Evolutionary conservation across 495 filamentous ascomycete genomes (phyloP), one percentile per base, ranked within the genome.

Genomic region (Penicillium crystallinum): DNA sequence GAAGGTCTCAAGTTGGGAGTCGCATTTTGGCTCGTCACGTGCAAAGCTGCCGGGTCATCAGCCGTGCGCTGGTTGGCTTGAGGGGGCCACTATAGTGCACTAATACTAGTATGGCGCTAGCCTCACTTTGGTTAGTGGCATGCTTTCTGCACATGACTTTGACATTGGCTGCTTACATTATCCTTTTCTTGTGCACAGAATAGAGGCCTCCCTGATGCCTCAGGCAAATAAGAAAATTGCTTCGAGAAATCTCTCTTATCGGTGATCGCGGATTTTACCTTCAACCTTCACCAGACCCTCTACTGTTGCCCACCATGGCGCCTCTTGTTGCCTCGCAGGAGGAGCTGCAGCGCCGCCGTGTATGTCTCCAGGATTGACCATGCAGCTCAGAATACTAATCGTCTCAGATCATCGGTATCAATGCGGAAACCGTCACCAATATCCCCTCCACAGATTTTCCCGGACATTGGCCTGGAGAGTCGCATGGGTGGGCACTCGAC

Each of bases 361-460:
- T 80, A 64, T 49, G 62, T 49, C 22, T 45, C n/a, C 34, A 19
- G 23, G 12, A 39, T 33, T 15, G n/a, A n/a, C 2, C 15, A 21
- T 6, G 39, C 18, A 37, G 8, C 31, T 36, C 7, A 27, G 18
- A 46, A 42, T 41, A 38, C 63, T 66, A 57, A 63, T 33, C n/a
- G 37, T 40, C 33, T 50, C 57, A 96, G 89, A 85, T 88, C 51
- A 84, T 99, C 63, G 82, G 84, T 56, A 83, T 97, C 74, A 87
- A 91, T 69, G 72, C 81, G 40, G 91, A 97, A 68, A 96, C 87
- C 21, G 85, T 97, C 58, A 89, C 86, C 54, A 84, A 97, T 70
- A 85, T 91, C 63, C 76, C 88, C 60, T 88, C 88, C 23, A 95
- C 83, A 55, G 91, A 97, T 64, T 95, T 90, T 69, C 95, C 95